Evolutionary conservation across 495 filamentous ascomycete genomes (phyloP), one percentile per base, ranked within the genome.

Genomic region (Aspergillus incahuasiensis): DNA sequence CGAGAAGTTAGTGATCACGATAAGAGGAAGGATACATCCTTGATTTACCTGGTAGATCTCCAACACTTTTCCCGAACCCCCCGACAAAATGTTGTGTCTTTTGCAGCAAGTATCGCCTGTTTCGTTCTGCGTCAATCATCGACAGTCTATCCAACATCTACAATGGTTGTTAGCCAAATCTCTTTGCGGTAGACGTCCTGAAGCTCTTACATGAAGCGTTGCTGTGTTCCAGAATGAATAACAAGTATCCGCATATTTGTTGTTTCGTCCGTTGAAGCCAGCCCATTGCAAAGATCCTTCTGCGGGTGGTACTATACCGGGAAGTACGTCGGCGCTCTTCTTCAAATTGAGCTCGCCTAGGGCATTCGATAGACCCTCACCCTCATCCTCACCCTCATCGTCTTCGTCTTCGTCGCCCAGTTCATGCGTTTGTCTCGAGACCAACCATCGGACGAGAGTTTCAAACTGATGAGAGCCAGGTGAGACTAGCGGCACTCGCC

Each of bases 71-170:
- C 5, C 86, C 86, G 71, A 97, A 97, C 0, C 94, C 94, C 46
- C 94, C 94, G 16, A 96, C 84, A 20, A 83, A 63, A 68, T 98
- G 94, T 62, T 97, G 91, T n/a, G 89, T 92, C 66, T 89, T 89
- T 25, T 88, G 86, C 0, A 97, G 74, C 15, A 97, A 76, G 69
- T 95, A 97, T 50, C 81, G 79, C 12, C 89, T 82, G 24, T 86
- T 81, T 8, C 83, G 77, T 19, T 66, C 68, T 8, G 71, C 69
- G 47, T 88, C 78, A 35, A 92, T 70, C 20, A 96, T 69, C 9
- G 76, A 59, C 12, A 80, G 67, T 49, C 82, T 75, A 20, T 83
- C 79, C 15, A 97, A 78, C 59, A 90, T 85, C 82, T 89, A n/a
- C 30, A 5, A 16, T 5, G 15, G 43, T 28, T 48, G 16, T 20